Evolutionary conservation across 345 rosid genomes (phyloP), one percentile per base, ranked within the genome.

Genomic region (Populus alba): DNA sequence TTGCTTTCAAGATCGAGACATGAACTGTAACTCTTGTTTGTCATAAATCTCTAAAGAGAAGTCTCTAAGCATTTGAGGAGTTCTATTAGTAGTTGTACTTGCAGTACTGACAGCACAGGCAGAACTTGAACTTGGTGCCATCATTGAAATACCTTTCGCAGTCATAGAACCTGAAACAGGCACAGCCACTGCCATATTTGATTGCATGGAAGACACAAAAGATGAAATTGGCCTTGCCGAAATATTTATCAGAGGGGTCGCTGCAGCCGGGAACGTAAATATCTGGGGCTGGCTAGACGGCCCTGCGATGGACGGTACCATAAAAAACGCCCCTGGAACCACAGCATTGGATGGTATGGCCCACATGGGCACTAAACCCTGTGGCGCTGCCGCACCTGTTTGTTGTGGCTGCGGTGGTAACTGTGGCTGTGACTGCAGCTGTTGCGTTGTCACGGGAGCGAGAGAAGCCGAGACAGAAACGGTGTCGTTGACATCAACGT

Each of bases 331-430:
- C 0, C 89, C 85, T 1, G 97, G 90, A 79, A 89, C 84, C 77
- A 89, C 82, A 8, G 85, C 82, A 90, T 82, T 91, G 15, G 96
- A 86, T 1, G 93, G 97, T 77, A 94, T 85, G 55, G 98, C 94
- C 95, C 95, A 92, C 90, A 92, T 83, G 9, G 97, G 95, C 76
- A 91, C 84, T 77, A 94, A 75, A n/a, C 94, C 95, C 80, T 86
- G 97, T 15, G 93, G 81, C 13, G 70, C 11, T 45, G 66, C 74
- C 29, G 65, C 77, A n/a, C 66, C 61, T 31, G 79, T 79, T 68
- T 71, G 85, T 45, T 39, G 81, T 31, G 7, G 66, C 57, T 16
- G 59, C 8, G 23, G 23, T 1, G 63, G 49, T n/a, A 75, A 49
- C 23, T 70, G 79, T 18, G 78, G 71, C 25, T 43, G 61, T 5